Conservation (phyloP, 257 asterid genomes). For the Solanum virginianum region DNA sequence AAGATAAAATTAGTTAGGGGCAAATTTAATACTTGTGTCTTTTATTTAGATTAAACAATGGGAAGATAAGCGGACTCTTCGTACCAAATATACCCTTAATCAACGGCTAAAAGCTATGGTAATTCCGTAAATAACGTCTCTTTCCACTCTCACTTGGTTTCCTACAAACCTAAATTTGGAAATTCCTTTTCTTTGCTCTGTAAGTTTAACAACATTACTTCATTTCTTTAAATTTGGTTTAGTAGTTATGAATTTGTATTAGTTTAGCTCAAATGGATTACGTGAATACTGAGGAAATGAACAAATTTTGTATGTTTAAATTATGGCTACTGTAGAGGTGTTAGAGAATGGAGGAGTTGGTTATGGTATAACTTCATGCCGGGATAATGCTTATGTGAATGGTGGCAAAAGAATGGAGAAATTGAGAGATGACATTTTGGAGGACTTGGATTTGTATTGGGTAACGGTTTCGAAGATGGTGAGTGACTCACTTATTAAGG, state of each 20-base stretch:
- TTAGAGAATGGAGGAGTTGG: conserved; percentile 9
- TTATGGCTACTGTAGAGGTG: conserved; percentile 26
- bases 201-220: neutral
- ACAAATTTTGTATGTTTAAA: neutral
- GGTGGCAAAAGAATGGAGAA: conserved; percentile 25
- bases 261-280: neutral
- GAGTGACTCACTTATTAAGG: conserved; percentile 67
- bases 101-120: neutral
- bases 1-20: too few species aligned
- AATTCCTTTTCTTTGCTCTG: neutral
- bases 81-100: neutral
- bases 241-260: neutral
- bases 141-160: neutral
- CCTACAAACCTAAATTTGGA: neutral
- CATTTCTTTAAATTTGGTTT: neutral
- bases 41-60: neutral
- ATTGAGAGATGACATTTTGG: conserved; percentile 58
- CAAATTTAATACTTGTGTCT: neutral
- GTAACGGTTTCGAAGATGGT: conserved; percentile 74
- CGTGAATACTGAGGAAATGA: neutral
- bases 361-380: conserved; percentile 4
- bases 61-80: too few species aligned
- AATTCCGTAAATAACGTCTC: neutral
- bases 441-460: conserved; percentile 50
- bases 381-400: conserved; percentile 4